Conservation (phyloP, 2,329 filamentous ascomycete genomes). For the Calycina herbarum region DNA sequence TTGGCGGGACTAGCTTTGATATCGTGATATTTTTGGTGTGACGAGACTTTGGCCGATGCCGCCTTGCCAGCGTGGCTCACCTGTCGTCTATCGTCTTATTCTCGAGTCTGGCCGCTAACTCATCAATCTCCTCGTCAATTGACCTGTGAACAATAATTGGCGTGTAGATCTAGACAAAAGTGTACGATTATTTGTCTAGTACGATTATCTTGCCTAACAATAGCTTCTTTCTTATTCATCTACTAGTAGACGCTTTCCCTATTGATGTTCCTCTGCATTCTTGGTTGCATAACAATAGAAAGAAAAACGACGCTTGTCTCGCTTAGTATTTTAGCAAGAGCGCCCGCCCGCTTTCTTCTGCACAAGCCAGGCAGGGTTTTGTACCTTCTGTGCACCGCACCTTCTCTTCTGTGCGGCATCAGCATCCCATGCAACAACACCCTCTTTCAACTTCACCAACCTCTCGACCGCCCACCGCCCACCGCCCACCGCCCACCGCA, state of each 20-base stretch:
- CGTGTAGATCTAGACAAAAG: no score
- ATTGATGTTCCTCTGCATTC: neutral
- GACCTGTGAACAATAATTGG: neutral
- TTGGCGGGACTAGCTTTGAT: neutral
- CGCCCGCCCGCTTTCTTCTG: neutral
- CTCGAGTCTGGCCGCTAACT: neutral
- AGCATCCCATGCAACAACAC: neutral
- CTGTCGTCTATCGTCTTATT: neutral
- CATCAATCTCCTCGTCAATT: neutral
- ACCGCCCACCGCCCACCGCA: neutral
- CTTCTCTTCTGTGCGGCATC: neutral
- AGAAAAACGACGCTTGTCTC: neutral
- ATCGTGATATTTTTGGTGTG: neutral
- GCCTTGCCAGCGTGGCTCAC: neutral
- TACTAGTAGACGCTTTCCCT: neutral
- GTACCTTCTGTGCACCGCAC: conserved; percentile 1
- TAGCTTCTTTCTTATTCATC: neutral
- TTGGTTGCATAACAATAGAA: neutral
- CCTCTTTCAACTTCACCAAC: neutral
- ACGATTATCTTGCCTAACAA: neutral
- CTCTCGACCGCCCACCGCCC: neutral
- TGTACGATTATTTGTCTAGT: neutral
- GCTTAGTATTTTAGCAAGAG: neutral
- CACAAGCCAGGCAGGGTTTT: neutral
- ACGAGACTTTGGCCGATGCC: neutral